phyloP scores from a whole-genome alignment of 208 protist genomes.

The Crithidia bombi region DNA sequence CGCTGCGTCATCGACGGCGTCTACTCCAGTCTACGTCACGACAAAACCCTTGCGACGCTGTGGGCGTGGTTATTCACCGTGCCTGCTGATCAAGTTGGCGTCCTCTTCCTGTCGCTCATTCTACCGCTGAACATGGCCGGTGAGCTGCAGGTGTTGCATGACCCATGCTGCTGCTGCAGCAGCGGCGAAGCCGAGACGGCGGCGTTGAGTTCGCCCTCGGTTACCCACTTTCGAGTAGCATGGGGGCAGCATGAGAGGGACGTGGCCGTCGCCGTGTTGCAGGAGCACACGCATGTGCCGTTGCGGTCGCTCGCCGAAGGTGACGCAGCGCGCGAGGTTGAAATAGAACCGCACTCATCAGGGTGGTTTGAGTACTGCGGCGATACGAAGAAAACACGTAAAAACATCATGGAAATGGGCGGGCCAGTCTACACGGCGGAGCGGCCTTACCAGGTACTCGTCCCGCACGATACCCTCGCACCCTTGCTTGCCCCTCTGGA shows the following conservation, averaged over 20 bases:
- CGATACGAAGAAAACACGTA: slow-evolving; percentile 12
- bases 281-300: slow-evolving; percentile 29
- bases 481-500: slow-evolving; percentile 6
- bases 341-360: no score
- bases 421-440: slow-evolving; percentile 25
- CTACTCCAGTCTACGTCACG: not conserved
- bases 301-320: slow-evolving; percentile 19
- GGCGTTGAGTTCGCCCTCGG: not conserved
- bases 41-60: slow-evolving; percentile 14
- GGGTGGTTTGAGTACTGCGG: slow-evolving; percentile 23
- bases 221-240: slow-evolving; percentile 35
- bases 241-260: slow-evolving; percentile 33
- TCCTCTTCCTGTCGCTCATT: slow-evolving; percentile 19
- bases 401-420: not conserved
- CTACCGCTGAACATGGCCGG: slow-evolving; percentile 9
- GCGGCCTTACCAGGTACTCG: slow-evolving; percentile 24
- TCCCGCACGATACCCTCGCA: slow-evolving; percentile 1
- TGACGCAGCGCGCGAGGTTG: no score
- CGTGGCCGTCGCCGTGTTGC: slow-evolving; percentile 23
- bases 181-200: not conserved
- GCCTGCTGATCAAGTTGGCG: not conserved
- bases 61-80: slow-evolving; percentile 7
- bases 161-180: not conserved
- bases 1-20: slow-evolving; percentile 13
- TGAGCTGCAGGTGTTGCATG: slow-evolving; percentile 31